Conservation (phyloP, 1,139 yeast genomes). For the Pichiaceae sp. region DNA sequence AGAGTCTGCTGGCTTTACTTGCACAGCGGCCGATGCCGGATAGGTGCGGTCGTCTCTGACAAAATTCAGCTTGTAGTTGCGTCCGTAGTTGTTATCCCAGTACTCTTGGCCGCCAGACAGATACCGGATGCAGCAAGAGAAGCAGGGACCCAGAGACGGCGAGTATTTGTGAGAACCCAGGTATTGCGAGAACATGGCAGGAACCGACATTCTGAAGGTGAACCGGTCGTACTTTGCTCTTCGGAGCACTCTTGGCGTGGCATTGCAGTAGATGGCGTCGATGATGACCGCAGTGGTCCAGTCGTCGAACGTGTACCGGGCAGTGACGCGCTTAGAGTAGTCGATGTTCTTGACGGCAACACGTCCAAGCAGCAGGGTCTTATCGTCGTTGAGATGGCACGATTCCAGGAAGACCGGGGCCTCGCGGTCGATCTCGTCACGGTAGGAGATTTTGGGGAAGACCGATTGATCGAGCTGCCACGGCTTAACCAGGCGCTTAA, state of each 20-base stretch:
- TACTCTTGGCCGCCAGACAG: conserved; percentile 39
- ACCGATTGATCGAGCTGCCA: conserved; percentile 42
- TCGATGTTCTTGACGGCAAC: conserved; percentile 66
- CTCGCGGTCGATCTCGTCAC: conserved; percentile 31
- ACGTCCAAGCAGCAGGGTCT: conserved; percentile 53
- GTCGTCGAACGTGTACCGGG: conserved; percentile 61
- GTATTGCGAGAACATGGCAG: conserved; percentile 17
- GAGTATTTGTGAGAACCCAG: conserved; percentile 10
- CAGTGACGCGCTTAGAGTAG: conserved; percentile 51
- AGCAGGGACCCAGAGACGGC: conserved; percentile 23
- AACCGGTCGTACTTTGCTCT: conserved; percentile 48
- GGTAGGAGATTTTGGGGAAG: conserved; percentile 25
- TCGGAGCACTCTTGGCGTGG: conserved; percentile 44
- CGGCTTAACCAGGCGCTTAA: conserved; percentile 19
- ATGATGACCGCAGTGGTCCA: conserved; percentile 72
- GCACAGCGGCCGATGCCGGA: background rate
- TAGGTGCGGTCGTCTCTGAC: background rate
- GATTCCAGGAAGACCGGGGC: conserved; percentile 59
- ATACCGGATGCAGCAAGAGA: conserved; percentile 54
- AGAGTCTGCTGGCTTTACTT: background rate
- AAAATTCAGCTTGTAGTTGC: conserved; percentile 41
- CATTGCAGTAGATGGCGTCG: conserved; percentile 55
- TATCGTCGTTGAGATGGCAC: conserved; percentile 51
- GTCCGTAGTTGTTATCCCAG: conserved; percentile 69
- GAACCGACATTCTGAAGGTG: conserved; percentile 44